Evolutionary conservation across 441 rosid species (phyloP).

Genomic region (Omphalea diandra): DNA sequence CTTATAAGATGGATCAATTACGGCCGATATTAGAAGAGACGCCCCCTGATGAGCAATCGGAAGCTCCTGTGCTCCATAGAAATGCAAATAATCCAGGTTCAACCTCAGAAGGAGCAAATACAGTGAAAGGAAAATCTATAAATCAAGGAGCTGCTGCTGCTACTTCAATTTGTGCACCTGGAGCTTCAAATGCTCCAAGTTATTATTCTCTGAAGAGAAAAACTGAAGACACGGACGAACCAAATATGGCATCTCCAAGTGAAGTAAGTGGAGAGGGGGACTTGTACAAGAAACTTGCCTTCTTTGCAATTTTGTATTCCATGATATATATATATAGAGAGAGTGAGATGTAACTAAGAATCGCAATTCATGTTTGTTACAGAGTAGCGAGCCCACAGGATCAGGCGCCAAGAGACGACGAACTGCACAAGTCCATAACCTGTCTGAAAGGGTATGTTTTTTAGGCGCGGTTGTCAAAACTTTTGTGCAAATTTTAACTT

Average conservation of each 20-base stretch:
- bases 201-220: constrained; percentile 27
- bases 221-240: constrained; percentile 30
- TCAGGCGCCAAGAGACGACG: constrained; percentile 47
- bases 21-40: constrained; percentile 6
- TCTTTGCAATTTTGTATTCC: background rate
- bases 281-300: background rate
- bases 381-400: constrained; percentile 46
- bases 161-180: constrained; percentile 37
- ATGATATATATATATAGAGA: no score
- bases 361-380: constrained; percentile 19
- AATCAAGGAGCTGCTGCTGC: constrained; percentile 32
- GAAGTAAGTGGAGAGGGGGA: no score
- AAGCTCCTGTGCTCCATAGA: constrained; percentile 33
- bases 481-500: background rate
- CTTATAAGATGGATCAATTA: background rate
- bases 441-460: constrained; percentile 60
- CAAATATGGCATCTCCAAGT: constrained; percentile 25
- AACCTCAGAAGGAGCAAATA: constrained; percentile 8
- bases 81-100: constrained; percentile 1
- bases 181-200: constrained; percentile 40
- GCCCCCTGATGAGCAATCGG: constrained; percentile 54
- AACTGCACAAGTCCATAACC: constrained; percentile 58
- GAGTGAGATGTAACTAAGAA: constrained; percentile 9
- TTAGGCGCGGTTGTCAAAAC: background rate
- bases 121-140: constrained; percentile 15